Conservation (phyloP, 1,284 basidiomycete species). For the Microbotryum lychnidis-dioicae region DNA sequence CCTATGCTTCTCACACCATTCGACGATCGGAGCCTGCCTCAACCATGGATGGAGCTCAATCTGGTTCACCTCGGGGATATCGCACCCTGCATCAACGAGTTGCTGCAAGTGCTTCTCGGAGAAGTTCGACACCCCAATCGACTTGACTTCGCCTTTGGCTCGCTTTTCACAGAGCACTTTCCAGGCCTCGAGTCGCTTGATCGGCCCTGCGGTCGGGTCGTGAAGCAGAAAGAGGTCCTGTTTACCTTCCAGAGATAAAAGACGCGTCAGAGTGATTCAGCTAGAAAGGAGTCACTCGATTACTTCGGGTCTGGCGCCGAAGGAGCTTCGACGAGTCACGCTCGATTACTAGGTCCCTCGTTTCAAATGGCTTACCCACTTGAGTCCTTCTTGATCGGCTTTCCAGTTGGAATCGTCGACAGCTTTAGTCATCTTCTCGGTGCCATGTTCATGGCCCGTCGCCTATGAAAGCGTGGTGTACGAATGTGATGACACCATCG, state of each 20-base stretch:
- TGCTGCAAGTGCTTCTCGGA: conserved; percentile 66
- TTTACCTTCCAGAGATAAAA: too few species aligned
- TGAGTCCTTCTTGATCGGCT: conserved; percentile 24
- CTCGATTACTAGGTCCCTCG: background rate
- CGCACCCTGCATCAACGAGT: conserved; percentile 54
- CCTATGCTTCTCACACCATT: conserved; percentile 58
- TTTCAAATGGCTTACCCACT: conserved; percentile 43
- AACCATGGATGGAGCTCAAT: conserved; percentile 67
- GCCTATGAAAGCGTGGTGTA: too few species aligned
- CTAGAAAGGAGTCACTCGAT: conserved; percentile 4
- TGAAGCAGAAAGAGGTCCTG: conserved; percentile 68
- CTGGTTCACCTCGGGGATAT: conserved; percentile 67
- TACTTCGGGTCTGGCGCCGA: too few species aligned
- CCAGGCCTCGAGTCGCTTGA: conserved; percentile 56
- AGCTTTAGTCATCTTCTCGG: too few species aligned
- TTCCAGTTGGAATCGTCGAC: too few species aligned
- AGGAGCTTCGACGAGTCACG: too few species aligned
- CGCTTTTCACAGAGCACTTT: conserved; percentile 54
- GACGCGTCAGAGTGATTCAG: conserved; percentile 44
- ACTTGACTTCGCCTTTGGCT: conserved; percentile 56
- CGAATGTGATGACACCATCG: too few species aligned
- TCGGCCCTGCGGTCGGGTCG: conserved; percentile 54
- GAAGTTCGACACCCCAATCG: conserved; percentile 69
- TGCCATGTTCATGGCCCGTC: too few species aligned
- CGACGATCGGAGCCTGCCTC: conserved; percentile 68